Conservation (phyloP, 75 land plant genomes). For the Ceratopteris richardii region DNA sequence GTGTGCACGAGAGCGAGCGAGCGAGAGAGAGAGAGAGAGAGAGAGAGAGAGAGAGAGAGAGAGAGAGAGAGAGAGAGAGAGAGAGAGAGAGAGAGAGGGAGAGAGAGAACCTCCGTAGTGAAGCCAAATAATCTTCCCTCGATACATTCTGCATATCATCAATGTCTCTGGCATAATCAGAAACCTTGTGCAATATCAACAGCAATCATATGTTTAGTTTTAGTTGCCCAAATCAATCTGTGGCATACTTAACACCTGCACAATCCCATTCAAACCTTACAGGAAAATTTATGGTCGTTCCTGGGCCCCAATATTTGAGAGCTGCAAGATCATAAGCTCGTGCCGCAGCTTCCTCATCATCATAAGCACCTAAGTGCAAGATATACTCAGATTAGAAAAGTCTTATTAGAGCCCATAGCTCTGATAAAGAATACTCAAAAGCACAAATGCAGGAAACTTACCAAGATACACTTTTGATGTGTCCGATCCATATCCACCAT, state of each 20-base stretch:
- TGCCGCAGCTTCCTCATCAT: slow-evolving; percentile 99
- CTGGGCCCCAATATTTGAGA: slow-evolving; percentile 95
- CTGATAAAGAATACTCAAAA: neutral
- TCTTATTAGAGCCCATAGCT: too few species aligned
- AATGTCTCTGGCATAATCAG: slow-evolving; percentile 84
- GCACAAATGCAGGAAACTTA: slow-evolving; percentile 14
- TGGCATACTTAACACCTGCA: neutral
- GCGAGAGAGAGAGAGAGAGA: neutral
- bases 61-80: slow-evolving; percentile 4
- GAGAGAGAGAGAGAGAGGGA: neutral
- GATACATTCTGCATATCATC: slow-evolving; percentile 96
- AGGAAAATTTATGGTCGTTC: slow-evolving; percentile 94
- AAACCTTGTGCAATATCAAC: slow-evolving; percentile 36
- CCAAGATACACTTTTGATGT: slow-evolving; percentile 52
- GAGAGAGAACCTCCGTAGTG: slow-evolving; percentile 66
- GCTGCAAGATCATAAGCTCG: slow-evolving; percentile 98
- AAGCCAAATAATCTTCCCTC: slow-evolving; percentile 90
- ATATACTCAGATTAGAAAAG: too few species aligned
- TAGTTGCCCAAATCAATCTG: neutral
- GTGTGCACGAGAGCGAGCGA: too few species aligned
- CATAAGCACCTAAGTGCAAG: slow-evolving; percentile 79
- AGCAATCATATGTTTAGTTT: neutral
- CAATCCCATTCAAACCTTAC: slow-evolving; percentile 42
- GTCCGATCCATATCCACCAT: neutral
- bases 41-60: neutral